phyloP scores from a whole-genome alignment of 2,329 filamentous ascomycete species.

The Pyricularia pennisetigena region DNA sequence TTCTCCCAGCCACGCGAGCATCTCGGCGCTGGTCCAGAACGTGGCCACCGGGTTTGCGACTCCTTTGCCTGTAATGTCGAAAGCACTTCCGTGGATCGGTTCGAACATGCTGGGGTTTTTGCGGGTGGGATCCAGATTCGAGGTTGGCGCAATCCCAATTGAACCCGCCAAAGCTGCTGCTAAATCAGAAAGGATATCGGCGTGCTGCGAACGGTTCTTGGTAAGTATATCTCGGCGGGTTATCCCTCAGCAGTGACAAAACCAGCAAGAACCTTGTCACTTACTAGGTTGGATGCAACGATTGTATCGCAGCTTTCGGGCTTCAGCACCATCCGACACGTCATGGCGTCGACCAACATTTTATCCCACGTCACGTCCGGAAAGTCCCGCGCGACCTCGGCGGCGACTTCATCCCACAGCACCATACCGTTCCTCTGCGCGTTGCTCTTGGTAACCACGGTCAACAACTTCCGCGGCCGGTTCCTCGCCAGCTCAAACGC shows the following conservation, averaged over 20 bases:
- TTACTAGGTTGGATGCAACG: conserved; percentile 49
- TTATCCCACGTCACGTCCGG: conserved; percentile 51
- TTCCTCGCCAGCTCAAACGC: conserved; percentile 45
- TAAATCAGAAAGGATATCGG: conserved; percentile 57
- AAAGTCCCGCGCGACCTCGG: conserved; percentile 44
- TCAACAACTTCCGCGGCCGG: conserved; percentile 47
- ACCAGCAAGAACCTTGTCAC: background rate
- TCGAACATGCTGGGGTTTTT: conserved; percentile 46
- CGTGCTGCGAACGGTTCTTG: conserved; percentile 19
- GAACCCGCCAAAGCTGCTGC: conserved; percentile 58
- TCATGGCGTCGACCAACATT: conserved; percentile 50
- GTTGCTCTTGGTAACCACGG: conserved; percentile 57
- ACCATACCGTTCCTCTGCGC: conserved; percentile 59
- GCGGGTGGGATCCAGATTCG: conserved; percentile 49
- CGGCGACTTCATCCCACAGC: conserved; percentile 54
- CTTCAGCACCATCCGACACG: conserved; percentile 44
- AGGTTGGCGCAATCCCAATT: conserved; percentile 59
- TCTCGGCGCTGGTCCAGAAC: conserved; percentile 43
- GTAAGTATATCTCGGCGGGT: no score
- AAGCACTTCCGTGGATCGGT: conserved; percentile 44
- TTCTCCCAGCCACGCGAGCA: conserved; percentile 43
- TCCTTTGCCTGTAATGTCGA: conserved; percentile 43
- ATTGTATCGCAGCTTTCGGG: conserved; percentile 50
- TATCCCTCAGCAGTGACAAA: background rate
- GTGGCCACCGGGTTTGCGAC: conserved; percentile 43